A percentile compares a stretch with the other conserved stretches of the same genome.
These are phyloP conservation scores for Nitzschia putrida DNA, from an alignment of 108 stramenopile genomes.

Conservation along the genomic window DNA sequence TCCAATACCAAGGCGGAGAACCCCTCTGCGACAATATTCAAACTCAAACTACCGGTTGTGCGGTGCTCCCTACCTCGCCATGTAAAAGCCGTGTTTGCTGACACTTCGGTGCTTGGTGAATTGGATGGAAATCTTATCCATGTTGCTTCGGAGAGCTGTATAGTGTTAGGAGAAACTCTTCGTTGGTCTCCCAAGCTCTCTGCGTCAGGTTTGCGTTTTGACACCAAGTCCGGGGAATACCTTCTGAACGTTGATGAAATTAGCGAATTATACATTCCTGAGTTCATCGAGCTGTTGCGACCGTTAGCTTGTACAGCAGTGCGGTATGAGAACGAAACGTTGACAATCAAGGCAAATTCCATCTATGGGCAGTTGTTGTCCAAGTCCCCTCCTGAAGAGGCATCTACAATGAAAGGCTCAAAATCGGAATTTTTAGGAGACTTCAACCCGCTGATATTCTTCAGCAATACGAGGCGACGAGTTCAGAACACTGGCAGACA, in stretches of 20 bases:
- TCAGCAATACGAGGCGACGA: neutral
- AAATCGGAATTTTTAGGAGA: too few relatives aligned
- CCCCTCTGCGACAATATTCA: too few relatives aligned
- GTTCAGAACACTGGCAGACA: neutral
- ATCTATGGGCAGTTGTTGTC: slow-evolving; percentile 9
- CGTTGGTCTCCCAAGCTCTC: too few relatives aligned
- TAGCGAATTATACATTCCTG: slow-evolving; percentile 3
- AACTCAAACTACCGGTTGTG: too few relatives aligned
- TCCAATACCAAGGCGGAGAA: too few relatives aligned
- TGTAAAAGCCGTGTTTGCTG: too few relatives aligned
- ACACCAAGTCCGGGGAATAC: neutral
- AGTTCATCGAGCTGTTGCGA: neutral
- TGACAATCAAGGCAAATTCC: slow-evolving; percentile 3
- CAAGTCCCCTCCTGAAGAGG: neutral
- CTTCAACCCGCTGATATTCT: neutral
- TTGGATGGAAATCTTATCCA: too few relatives aligned
- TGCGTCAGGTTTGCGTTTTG: slow-evolving; percentile 1
- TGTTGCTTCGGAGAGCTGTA: too few relatives aligned
- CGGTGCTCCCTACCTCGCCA: too few relatives aligned
- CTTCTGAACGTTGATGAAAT: slow-evolving; percentile 14
- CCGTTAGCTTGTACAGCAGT: slow-evolving; percentile 7
- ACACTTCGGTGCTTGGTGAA: too few relatives aligned
- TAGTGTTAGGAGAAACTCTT: too few relatives aligned
- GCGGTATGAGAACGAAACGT: neutral
- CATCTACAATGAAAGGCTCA: too few relatives aligned